Evolutionary conservation across 2,329 filamentous ascomycete genomes (phyloP).

Genomic region (Ophiostoma novo-ulmi): DNA sequence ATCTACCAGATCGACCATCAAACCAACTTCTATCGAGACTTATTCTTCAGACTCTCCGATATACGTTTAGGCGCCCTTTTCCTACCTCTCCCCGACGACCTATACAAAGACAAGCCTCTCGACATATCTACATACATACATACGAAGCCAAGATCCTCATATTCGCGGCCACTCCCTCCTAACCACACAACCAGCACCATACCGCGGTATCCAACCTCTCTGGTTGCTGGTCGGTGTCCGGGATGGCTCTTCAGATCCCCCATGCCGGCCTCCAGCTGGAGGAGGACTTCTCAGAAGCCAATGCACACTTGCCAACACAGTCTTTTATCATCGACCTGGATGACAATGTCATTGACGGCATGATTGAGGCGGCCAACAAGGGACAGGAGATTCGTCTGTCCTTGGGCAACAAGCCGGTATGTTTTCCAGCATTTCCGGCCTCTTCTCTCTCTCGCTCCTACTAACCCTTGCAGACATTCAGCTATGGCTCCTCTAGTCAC

Average conservation of each 20-base stretch:
- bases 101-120: not conserved
- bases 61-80: constrained; percentile 7
- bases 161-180: not conserved
- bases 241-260: constrained; percentile 48
- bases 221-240: constrained; percentile 28
- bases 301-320: constrained; percentile 46
- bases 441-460: not conserved
- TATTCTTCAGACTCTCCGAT: not conserved
- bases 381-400: constrained; percentile 54
- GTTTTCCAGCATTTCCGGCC: constrained; percentile 29
- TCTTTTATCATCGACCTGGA: constrained; percentile 55
- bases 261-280: constrained; percentile 55
- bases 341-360: constrained; percentile 55
- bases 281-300: constrained; percentile 46
- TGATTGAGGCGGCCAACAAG: constrained; percentile 56
- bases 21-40: not conserved
- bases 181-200: constrained; percentile 6
- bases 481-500: constrained; percentile 49
- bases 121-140: not conserved
- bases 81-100: not conserved
- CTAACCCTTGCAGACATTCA: constrained; percentile 43
- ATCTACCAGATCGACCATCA: not conserved
- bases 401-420: constrained; percentile 56
- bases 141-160: not conserved
- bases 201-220: constrained; percentile 19